These are phyloP conservation scores for Coemansia sp. DNA, from an alignment of 192 early-diverging fungal genomes.

Conservation along the genomic window DNA sequence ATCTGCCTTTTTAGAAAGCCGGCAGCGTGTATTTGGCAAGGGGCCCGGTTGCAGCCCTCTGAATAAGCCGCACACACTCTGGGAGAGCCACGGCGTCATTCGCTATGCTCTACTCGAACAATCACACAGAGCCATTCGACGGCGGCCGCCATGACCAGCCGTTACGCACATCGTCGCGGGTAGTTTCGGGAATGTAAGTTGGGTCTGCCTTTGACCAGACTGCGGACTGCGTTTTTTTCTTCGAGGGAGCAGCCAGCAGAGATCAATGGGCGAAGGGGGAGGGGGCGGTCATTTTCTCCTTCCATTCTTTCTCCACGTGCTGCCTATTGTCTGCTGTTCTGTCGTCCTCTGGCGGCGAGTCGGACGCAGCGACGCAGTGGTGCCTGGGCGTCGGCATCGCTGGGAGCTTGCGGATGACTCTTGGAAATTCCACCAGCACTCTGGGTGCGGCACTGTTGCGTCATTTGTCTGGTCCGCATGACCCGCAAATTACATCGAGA, in stretches of 20 bases:
- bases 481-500: background rate
- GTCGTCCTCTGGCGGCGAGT: too few species aligned
- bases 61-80: background rate
- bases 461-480: conserved; percentile 3
- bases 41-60: background rate
- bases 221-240: background rate
- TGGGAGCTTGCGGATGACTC: background rate
- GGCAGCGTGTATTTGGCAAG: background rate
- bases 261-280: conserved; percentile 3
- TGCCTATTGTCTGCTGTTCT: background rate
- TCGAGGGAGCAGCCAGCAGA: background rate
- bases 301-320: background rate
- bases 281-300: too few species aligned
- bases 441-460: conserved; percentile 1
- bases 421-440: background rate
- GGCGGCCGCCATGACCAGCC: background rate
- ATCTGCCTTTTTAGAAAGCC: too few species aligned
- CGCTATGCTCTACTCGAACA: conserved; percentile 25
- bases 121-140: background rate
- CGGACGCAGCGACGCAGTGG: too few species aligned
- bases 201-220: background rate
- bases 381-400: background rate
- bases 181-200: conserved; percentile 18
- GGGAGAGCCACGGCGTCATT: too few species aligned
- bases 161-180: background rate